These are phyloP conservation scores for Ilyonectria robusta DNA, from an alignment of 2,329 filamentous ascomycete genomes.

Conservation along the genomic window DNA sequence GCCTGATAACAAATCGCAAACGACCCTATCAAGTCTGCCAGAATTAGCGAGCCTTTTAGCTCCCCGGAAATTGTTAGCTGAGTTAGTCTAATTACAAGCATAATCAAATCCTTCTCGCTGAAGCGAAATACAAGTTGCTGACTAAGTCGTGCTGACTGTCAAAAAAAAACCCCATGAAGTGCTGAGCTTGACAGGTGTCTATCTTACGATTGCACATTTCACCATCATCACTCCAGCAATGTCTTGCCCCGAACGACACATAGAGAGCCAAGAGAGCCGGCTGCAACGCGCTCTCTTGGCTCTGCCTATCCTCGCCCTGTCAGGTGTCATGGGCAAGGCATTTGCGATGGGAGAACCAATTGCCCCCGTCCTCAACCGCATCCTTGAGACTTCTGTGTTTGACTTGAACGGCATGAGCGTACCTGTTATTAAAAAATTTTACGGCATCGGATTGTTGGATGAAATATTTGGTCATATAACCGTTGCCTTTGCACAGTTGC, in stretches of 20 bases:
- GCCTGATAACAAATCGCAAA: too few relatives aligned
- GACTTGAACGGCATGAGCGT: conserved; percentile 23
- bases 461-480: conserved; percentile 36
- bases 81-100: too few relatives aligned
- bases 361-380: conserved; percentile 21
- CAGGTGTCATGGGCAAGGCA: conserved; percentile 39
- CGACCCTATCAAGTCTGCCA: too few relatives aligned
- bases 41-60: too few relatives aligned
- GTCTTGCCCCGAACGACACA: background rate
- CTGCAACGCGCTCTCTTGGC: conserved; percentile 37
- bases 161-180: background rate
- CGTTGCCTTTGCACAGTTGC: conserved; percentile 42
- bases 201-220: background rate
- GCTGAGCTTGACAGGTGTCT: background rate
- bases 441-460: conserved; percentile 41
- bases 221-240: background rate
- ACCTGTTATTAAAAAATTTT: conserved; percentile 37
- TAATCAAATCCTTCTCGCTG: too few relatives aligned
- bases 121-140: background rate
- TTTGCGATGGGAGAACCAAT: conserved; percentile 42
- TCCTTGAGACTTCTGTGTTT: conserved; percentile 23
- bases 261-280: conserved; percentile 14
- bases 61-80: background rate
- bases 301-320: conserved; percentile 38
- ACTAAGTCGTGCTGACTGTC: background rate